Evolutionary conservation across 2,329 filamentous ascomycete genomes (phyloP).

Genomic region (Colletotrichum eleusines): DNA sequence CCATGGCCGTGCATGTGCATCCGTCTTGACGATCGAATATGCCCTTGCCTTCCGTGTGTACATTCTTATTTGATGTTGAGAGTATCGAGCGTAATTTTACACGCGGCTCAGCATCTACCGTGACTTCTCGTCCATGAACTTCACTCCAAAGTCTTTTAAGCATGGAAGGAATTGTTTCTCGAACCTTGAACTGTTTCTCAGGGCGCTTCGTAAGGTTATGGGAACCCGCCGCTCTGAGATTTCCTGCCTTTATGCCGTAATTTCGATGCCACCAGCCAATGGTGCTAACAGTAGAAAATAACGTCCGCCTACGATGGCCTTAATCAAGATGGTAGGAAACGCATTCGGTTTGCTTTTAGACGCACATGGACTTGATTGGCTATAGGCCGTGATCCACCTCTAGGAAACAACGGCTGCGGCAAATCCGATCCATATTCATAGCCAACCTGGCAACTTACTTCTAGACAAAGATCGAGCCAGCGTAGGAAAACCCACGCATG

Average conservation of each 20-base stretch:
- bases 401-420: neutral
- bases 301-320: neutral
- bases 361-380: neutral
- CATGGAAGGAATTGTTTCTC: neutral
- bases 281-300: neutral
- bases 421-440: neutral
- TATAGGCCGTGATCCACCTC: too few relatives aligned
- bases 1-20: neutral
- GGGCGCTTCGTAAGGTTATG: fast-evolving
- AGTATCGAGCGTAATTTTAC: conserved; percentile 66
- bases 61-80: conserved; percentile 88
- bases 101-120: conserved; percentile 74
- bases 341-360: neutral
- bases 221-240: too few relatives aligned
- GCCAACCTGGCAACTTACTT: neutral
- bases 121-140: conserved; percentile 66
- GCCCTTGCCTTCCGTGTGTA: conserved; percentile 74
- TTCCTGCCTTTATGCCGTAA: too few relatives aligned
- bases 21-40: conserved; percentile 86
- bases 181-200: neutral
- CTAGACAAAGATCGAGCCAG: neutral
- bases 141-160: conserved; percentile 66
- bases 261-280: too few relatives aligned
- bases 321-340: neutral
- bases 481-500: neutral